Conservation (phyloP, 1,284 basidiomycete species). For the Moniliophthora roreri region DNA sequence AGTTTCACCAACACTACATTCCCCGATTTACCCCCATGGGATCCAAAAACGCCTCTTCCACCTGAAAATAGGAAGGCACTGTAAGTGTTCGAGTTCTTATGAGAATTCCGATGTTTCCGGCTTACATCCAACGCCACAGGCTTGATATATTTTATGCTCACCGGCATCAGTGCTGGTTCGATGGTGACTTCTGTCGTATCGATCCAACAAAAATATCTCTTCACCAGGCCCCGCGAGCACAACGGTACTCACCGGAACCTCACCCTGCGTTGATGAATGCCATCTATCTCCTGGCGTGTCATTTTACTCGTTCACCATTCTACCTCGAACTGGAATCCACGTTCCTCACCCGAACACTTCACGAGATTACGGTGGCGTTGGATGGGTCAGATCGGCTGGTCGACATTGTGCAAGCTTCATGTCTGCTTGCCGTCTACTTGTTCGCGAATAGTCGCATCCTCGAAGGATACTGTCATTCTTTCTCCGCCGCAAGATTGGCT, state of each 20-base stretch:
- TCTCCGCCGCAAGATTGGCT: constrained; percentile 55
- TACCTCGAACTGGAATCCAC: constrained; percentile 43
- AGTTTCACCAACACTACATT: constrained; percentile 16
- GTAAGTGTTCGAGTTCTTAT: constrained; percentile 28
- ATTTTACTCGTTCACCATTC: constrained; percentile 45
- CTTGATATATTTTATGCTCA: constrained; percentile 56
- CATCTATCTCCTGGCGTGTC: constrained; percentile 58
- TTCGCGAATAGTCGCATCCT: constrained; percentile 55
- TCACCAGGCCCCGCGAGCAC: background rate
- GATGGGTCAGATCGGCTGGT: constrained; percentile 53
- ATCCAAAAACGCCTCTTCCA: constrained; percentile 27
- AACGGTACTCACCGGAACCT: constrained; percentile 25
- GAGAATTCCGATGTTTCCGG: background rate
- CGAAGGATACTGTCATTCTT: constrained; percentile 62
- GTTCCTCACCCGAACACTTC: constrained; percentile 49
- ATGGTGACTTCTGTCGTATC: constrained; percentile 48
- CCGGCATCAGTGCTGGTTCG: constrained; percentile 59
- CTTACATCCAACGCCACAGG: constrained; percentile 30
- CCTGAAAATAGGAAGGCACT: constrained; percentile 36
- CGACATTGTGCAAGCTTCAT: constrained; percentile 59
- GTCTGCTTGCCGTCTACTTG: constrained; percentile 58
- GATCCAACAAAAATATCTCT: constrained; percentile 11
- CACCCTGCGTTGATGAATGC: constrained; percentile 61
- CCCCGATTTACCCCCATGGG: constrained; percentile 27
- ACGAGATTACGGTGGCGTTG: constrained; percentile 47